A percentile compares a stretch with the other conserved stretches of the same genome.
These are phyloP conservation scores for Aegilops sharonensis DNA, from an alignment of 176 grass and related monocot species.

Conservation along the genomic window DNA sequence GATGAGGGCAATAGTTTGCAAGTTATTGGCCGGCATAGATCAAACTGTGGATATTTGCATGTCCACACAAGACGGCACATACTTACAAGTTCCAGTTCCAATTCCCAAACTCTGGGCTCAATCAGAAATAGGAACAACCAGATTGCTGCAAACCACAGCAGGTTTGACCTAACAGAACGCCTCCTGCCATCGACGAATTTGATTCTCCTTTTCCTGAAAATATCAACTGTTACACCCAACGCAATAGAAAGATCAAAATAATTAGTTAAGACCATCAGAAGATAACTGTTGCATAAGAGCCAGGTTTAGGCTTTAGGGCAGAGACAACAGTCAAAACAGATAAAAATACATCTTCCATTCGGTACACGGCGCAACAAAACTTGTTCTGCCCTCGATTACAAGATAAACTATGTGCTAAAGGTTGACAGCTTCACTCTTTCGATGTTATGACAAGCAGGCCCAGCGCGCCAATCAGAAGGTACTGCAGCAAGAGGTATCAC, in stretches of 20 bases:
- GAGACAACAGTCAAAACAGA: not conserved
- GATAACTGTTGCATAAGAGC: not conserved
- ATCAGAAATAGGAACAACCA: not conserved
- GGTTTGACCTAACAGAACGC: not conserved
- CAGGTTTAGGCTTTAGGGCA: not conserved
- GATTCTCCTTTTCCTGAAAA: not conserved
- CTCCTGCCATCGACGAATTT: not conserved
- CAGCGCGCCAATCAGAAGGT: constrained; percentile 61
- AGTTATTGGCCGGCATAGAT: not conserved
- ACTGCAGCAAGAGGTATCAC: constrained; percentile 46
- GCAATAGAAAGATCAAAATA: not conserved
- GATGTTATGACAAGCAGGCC: constrained; percentile 71
- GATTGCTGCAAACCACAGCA: not conserved
- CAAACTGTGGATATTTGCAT: not conserved
- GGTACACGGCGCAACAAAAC: constrained; percentile 5
- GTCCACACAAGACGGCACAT: not conserved
- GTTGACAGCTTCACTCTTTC: constrained; percentile 45
- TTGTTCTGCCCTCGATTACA: not conserved
- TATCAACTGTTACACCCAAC: not conserved
- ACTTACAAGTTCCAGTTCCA: not conserved
- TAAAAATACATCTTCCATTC: not conserved
- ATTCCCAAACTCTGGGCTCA: not conserved
- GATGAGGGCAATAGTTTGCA: not conserved
- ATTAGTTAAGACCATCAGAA: not conserved
- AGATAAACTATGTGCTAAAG: not conserved